These are phyloP conservation scores for Sporothrix euskadiensis DNA, from an alignment of 2,329 filamentous ascomycete genomes.

Conservation along the genomic window DNA sequence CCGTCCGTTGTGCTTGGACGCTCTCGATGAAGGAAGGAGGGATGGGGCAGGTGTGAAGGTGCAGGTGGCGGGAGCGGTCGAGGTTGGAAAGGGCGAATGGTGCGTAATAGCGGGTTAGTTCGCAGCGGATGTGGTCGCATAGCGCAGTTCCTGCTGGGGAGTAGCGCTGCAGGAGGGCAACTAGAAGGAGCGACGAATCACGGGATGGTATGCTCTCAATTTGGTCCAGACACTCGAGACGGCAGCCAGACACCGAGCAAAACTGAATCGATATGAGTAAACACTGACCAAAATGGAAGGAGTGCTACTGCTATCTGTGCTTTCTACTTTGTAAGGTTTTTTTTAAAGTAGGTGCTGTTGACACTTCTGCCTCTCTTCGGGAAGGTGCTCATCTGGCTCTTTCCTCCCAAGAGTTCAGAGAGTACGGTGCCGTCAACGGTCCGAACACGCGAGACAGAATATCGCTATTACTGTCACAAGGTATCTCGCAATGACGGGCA, in stretches of 20 bases:
- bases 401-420: background rate
- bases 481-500: background rate
- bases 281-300: background rate
- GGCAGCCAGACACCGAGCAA: background rate
- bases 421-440: background rate
- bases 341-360: background rate
- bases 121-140: background rate
- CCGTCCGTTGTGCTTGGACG: slow-evolving; percentile 1
- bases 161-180: background rate
- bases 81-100: slow-evolving; percentile 7
- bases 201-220: background rate
- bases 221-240: slow-evolving; percentile 1
- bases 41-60: background rate
- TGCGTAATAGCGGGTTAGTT: slow-evolving; percentile 10
- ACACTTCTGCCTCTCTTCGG: background rate
- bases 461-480: background rate
- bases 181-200: slow-evolving; percentile 15
- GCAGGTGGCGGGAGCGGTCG: slow-evolving; percentile 10
- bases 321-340: background rate
- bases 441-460: slow-evolving; percentile 8
- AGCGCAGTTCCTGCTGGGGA: background rate
- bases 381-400: background rate
- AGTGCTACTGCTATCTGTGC: background rate
- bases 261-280: background rate
- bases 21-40: slow-evolving; percentile 13